A percentile compares a stretch with the other conserved stretches of the same genome.
Conservation (phyloP, 1,139 yeast species). For the Scheffersomyces illinoinensis region DNA sequence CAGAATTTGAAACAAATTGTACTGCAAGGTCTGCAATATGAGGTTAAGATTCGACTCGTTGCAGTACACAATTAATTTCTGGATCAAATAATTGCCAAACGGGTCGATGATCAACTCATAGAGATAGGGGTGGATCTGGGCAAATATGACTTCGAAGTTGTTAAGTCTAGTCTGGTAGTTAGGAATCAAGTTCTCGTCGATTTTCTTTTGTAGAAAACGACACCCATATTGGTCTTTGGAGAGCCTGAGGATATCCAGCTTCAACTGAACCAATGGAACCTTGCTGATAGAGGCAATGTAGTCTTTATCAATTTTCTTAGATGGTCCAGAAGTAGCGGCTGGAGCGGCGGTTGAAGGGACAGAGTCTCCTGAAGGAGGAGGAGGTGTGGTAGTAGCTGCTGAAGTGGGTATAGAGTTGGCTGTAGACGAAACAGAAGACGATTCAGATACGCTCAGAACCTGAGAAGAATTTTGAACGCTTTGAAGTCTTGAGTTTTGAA, state of each 20-base stretch:
- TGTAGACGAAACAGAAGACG: background rate
- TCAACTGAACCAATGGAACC: slow-evolving; percentile 36
- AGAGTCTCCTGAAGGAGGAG: slow-evolving; percentile 1
- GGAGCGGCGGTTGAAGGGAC: background rate
- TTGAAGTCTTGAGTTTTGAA: background rate
- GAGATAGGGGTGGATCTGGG: slow-evolving; percentile 37
- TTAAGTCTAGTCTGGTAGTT: slow-evolving; percentile 30
- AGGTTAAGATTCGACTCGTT: slow-evolving; percentile 37
- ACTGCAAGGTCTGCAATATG: slow-evolving; percentile 40
- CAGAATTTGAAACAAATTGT: slow-evolving; percentile 45
- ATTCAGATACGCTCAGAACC: background rate
- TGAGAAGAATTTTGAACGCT: background rate
- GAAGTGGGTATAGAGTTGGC: slow-evolving; percentile 6
- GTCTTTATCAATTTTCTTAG: slow-evolving; percentile 41
- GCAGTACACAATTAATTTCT: slow-evolving; percentile 34
- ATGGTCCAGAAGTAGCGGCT: background rate
- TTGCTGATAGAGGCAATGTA: slow-evolving; percentile 39
- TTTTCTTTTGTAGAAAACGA: slow-evolving; percentile 47
- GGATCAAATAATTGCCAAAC: slow-evolving; percentile 29
- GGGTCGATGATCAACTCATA: slow-evolving; percentile 49
- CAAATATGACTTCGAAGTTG: slow-evolving; percentile 44
- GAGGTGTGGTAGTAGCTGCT: background rate
- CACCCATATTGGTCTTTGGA: slow-evolving; percentile 52
- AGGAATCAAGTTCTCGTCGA: slow-evolving; percentile 39
- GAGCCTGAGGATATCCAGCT: slow-evolving; percentile 35